Base-by-base conservation (phyloP, 1,284 basidiomycete species). In the Malassezia brasiliensis region DNA sequence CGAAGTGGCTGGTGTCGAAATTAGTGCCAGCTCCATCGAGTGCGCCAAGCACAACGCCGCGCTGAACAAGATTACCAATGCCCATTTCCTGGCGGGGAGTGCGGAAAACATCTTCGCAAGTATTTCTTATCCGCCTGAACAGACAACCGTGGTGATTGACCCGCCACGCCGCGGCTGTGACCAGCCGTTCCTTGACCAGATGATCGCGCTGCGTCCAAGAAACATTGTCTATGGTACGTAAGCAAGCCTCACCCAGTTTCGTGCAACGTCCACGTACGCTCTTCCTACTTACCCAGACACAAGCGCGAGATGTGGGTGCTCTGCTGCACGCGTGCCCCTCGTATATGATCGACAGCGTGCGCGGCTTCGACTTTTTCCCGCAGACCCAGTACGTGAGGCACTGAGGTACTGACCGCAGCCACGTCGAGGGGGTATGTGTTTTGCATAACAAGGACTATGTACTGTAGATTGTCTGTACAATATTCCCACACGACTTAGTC, bases 1-100 rank as follows among this genome's bases (percentile, higher is more conserved):
- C 36, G 79, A 79, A 31, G 83, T 96, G n/a, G 84, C 87, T 0
- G 93, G 93, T 0, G 90, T 96, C 59, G 93, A 96, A 76, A 84
- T 77, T 47, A 71, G 84, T 47, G 70, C 76, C 41, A 83, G 86
- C 62, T 85, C 86, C 5, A 90, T 96, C 76, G 79, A 79, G 40
- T 85, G 81, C 36, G 91, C 91, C 1, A 84, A 82, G 64, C 79
- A 78, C 60, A 96, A 96, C 66, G 88, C 88, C 0, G 74, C 77
- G 62, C 81, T 90, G 44, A 96, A 96, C 76, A 53, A 63, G 35
- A 68, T 75, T n/a, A 57, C 58, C 31, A 76, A 77, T 50, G 75
- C 76, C 8, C 69, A 77, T 31, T 81, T 81, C 73, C 62, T 80
- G n/a, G 79, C 78, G 25, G 80, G 80, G 10, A 78, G 79, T 53